Base-by-base conservation (phyloP, 2,329 filamentous ascomycete genomes). In the Pseudopithomyces maydicus region DNA sequence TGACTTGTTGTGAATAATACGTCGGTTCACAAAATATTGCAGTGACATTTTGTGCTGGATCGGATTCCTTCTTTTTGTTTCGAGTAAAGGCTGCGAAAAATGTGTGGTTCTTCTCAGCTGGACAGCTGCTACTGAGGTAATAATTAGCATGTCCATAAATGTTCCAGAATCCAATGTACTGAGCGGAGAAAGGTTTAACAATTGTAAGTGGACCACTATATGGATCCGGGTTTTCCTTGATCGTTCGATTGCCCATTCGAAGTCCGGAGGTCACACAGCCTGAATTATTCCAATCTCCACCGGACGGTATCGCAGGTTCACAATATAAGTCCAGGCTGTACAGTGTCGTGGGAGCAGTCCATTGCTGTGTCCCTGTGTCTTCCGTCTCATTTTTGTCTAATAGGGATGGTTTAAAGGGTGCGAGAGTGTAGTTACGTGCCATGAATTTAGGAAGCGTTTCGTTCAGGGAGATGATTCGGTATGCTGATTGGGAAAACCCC, bases 1-100 rank as follows among this genome's bases (percentile, higher is more conserved):
- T 64, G 0, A 83, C 81, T 0, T 70, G 12, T 38, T 84, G 81
- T n/a, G 75, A 71, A 47, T 76, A 80, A 54, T 85, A 87, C 0
- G 33, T 61, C 0, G 69, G 61, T 8, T 38, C 14, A 11, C 71
- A 74, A 26, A 60, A 74, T 1, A 74, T 49, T 0, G 56, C 47
- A 1, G 71, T 69, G 0, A 66, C 59, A 1, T 69, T 59, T 0
- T 64, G 53, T 1, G 61, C 55, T 0, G 63, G 57, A 29, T 70
- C 68, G 3, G 52, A 29, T 0, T 17, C 52, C 11, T 41, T 55
- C 7, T 44, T 15, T 41, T 69, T 64, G 32, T 61, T 66, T 14
- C 53, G 32, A 0, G 22, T 20, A 23, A 68, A 65, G 1, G 54
- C 56, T 3, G 67, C 68, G n/a, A 57, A 63, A 43, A 73, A 72